Conservation (phyloP, 352 stramenopile genomes). For the Paralagenidium karlingii region DNA sequence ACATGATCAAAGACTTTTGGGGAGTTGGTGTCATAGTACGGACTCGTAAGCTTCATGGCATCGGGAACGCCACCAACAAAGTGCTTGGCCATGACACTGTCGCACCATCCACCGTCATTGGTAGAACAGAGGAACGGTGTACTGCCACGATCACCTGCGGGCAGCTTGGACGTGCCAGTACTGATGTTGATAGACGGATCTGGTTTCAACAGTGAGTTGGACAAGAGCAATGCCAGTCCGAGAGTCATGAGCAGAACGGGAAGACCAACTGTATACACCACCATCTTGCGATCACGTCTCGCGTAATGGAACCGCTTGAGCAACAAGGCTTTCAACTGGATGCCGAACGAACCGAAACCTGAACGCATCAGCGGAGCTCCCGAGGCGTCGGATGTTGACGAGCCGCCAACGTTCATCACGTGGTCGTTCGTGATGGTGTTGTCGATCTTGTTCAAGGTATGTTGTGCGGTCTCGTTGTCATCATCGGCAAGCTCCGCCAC, state of each 20-base stretch:
- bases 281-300: slow-evolving; percentile 5
- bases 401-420: too few species aligned
- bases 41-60: neutral
- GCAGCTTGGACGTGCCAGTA: neutral
- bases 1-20: slow-evolving; percentile 12
- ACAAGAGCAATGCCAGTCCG: slow-evolving; percentile 33
- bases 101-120: slow-evolving; percentile 4
- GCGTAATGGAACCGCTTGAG: slow-evolving; percentile 4
- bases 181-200: neutral
- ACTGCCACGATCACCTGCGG: neutral
- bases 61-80: neutral
- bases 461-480: slow-evolving; percentile 30
- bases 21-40: slow-evolving; percentile 7
- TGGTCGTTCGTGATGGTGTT: neutral
- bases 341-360: too few species aligned
- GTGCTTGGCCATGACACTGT: neutral
- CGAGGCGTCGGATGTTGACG: too few species aligned
- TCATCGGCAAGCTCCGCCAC: slow-evolving; percentile 40
- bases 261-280: slow-evolving; percentile 10
- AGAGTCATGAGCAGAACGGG: slow-evolving; percentile 61
- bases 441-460: slow-evolving; percentile 24
- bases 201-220: slow-evolving; percentile 9
- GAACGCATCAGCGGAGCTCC: too few species aligned
- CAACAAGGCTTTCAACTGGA: slow-evolving; percentile 9
- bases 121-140: slow-evolving; percentile 4